Percentiles rank a stretch among this genome's conserved stretches.
Conservation (phyloP, 495 filamentous ascomycete species). For the Astrothelium macrocarpum region DNA sequence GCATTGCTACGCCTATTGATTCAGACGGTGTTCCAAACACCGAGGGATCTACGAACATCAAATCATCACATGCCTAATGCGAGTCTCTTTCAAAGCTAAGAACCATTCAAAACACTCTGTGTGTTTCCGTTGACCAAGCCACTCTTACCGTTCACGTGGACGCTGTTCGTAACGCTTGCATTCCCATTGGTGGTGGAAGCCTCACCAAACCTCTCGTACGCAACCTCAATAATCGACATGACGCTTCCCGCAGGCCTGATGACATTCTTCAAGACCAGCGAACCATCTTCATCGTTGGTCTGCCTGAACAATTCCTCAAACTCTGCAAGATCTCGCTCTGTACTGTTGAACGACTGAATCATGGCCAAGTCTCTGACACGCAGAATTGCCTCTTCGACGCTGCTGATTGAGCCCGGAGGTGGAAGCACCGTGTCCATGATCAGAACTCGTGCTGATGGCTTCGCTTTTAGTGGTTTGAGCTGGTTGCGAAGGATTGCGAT, state of each 20-base stretch:
- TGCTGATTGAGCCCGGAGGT: conserved; percentile 25
- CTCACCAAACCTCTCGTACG: not conserved
- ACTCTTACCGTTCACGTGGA: not conserved
- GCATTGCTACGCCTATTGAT: not conserved
- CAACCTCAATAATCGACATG: not conserved
- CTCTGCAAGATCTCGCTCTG: conserved; percentile 11
- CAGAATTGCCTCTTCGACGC: conserved; percentile 25
- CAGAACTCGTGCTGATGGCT: conserved; percentile 31
- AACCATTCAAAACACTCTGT: not conserved
- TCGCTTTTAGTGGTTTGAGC: conserved; percentile 43
- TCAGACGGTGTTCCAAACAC: not conserved
- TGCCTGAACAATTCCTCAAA: conserved; percentile 12
- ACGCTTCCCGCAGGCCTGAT: conserved; percentile 1
- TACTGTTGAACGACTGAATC: conserved; percentile 7
- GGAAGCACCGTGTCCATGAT: conserved; percentile 38
- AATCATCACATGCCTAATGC: not conserved
- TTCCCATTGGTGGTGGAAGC: not conserved
- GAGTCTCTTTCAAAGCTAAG: not conserved
- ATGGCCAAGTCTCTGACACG: conserved; percentile 20
- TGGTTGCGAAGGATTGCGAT: conserved; percentile 42
- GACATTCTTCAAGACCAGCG: not conserved
- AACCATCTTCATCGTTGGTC: not conserved
- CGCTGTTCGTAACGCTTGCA: not conserved
- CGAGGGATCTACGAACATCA: not conserved
- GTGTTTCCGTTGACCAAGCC: not conserved